Percentiles rank a stretch among this genome's conserved stretches.
Evolutionary conservation across 208 protist species (phyloP).

Genomic region (Leptomonas seymouri): DNA sequence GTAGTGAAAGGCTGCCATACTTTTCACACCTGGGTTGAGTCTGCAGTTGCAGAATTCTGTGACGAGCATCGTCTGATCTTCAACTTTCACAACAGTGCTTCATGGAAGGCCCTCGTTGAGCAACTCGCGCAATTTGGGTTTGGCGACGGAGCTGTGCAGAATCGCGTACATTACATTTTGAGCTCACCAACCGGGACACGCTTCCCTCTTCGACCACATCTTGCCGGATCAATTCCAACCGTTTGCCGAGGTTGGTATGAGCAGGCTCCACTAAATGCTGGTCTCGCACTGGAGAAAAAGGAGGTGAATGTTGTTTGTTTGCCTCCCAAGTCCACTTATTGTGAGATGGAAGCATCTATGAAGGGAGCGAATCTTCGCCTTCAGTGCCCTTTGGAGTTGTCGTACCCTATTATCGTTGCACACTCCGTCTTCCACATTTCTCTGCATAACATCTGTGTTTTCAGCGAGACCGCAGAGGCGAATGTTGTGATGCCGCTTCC

Average conservation of each 20-base stretch:
- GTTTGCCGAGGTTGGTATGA: slow-evolving; percentile 85
- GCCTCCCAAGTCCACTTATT: slow-evolving; percentile 52
- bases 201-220: slow-evolving; percentile 26
- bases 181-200: slow-evolving; percentile 40
- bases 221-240: slow-evolving; percentile 30
- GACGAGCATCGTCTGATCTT: slow-evolving; percentile 44
- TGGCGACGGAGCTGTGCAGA: slow-evolving; percentile 24
- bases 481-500: slow-evolving; percentile 58
- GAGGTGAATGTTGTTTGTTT: slow-evolving; percentile 61
- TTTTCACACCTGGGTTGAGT: slow-evolving; percentile 50
- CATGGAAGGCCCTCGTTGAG: slow-evolving; percentile 34
- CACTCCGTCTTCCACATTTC: slow-evolving; percentile 81
- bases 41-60: slow-evolving; percentile 47
- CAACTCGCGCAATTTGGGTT: slow-evolving; percentile 55
- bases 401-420: slow-evolving; percentile 69
- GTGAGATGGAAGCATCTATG: slow-evolving; percentile 50
- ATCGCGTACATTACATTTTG: slow-evolving; percentile 58
- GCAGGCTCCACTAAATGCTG: slow-evolving; percentile 46
- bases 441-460: slow-evolving; percentile 78
- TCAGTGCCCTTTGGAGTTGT: slow-evolving; percentile 81
- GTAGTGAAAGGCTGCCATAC: slow-evolving; percentile 42
- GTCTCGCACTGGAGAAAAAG: slow-evolving; percentile 40
- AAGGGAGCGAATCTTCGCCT: slow-evolving; percentile 35
- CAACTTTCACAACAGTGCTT: slow-evolving; percentile 21
- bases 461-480: slow-evolving; percentile 50